Percentiles rank a stretch among this genome's conserved stretches.
Conservation (phyloP, 257 asterid genomes). For the Ocimum tenuiflorum region DNA sequence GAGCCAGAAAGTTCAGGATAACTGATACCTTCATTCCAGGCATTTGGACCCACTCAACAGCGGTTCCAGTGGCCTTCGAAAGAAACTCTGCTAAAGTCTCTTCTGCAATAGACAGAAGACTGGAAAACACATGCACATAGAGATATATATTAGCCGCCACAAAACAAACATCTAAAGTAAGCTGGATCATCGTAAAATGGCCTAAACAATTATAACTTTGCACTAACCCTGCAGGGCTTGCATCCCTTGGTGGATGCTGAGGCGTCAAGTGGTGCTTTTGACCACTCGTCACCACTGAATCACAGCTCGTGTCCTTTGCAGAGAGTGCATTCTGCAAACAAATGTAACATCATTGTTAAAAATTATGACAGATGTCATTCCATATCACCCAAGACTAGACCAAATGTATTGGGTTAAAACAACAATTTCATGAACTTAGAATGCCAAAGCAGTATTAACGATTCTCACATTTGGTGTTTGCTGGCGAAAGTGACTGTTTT, state of each 20-base stretch:
- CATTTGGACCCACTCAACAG: constrained; percentile 99
- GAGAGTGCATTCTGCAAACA: constrained; percentile 54
- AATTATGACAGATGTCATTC: not conserved
- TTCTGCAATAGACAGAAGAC: constrained; percentile 94
- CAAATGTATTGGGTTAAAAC: not conserved
- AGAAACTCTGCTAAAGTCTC: constrained; percentile 94
- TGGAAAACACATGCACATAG: constrained; percentile 31
- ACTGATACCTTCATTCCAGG: constrained; percentile 88
- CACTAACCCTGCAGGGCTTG: constrained; percentile 99
- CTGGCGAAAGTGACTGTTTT: constrained; percentile 75
- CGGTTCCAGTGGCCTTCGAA: constrained; percentile 96
- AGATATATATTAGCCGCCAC: constrained; percentile 27
- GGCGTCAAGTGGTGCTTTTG: constrained; percentile 68
- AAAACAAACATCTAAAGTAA: constrained; percentile 20
- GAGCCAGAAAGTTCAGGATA: not conserved
- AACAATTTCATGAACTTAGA: not conserved
- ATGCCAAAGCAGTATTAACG: not conserved
- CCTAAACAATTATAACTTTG: constrained; percentile 32
- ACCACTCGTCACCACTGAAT: constrained; percentile 88
- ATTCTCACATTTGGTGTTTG: constrained; percentile 50
- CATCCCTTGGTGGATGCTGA: constrained; percentile 94
- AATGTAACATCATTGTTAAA: not conserved
- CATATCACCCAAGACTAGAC: not conserved
- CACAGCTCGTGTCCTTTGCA: constrained; percentile 81
- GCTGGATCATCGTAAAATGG: constrained; percentile 34